These are phyloP conservation scores for Venustampulla echinocandica DNA, from an alignment of 495 filamentous ascomycete species.

Conservation along the genomic window DNA sequence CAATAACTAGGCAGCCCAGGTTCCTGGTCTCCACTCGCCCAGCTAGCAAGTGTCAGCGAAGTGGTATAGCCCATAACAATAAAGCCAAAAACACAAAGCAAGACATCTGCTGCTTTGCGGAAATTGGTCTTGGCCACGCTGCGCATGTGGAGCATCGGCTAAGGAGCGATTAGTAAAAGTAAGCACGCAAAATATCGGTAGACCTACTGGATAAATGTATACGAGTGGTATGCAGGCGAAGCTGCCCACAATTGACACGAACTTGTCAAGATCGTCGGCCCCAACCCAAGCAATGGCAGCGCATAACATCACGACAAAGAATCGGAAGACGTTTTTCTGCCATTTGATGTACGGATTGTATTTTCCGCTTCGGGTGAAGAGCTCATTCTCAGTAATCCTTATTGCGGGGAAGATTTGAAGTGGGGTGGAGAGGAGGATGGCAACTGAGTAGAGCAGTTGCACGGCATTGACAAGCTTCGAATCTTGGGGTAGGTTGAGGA, in stretches of 20 bases:
- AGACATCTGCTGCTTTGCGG: conserved; percentile 61
- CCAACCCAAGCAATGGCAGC: conserved; percentile 84
- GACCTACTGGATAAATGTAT: conserved; percentile 85
- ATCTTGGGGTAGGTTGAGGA: conserved; percentile 94
- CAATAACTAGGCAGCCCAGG: conserved; percentile 40
- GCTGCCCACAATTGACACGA: conserved; percentile 89
- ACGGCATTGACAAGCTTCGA: conserved; percentile 70
- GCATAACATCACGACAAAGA: conserved; percentile 79
- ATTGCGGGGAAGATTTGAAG: conserved; percentile 97
- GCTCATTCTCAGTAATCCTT: conserved; percentile 57
- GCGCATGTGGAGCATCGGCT: conserved; percentile 84
- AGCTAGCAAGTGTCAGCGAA: conserved; percentile 69
- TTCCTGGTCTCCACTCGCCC: conserved; percentile 45
- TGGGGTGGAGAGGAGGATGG: conserved; percentile 88
- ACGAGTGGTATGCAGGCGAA: conserved; percentile 97
- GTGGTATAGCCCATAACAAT: conserved; percentile 89
- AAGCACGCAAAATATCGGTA: not conserved
- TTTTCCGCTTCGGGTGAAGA: conserved; percentile 75
- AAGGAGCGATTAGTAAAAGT: conserved; percentile 7
- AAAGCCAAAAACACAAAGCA: conserved; percentile 70
- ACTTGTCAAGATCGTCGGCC: conserved; percentile 90
- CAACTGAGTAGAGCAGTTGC: conserved; percentile 75
- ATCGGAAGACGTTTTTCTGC: conserved; percentile 96
- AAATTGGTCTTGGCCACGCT: conserved; percentile 58
- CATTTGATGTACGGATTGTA: conserved; percentile 95